Evolutionary conservation across 2,329 filamentous ascomycete genomes (phyloP), one percentile per base, ranked within the genome.

Genomic region (Emmonsia crescens): DNA sequence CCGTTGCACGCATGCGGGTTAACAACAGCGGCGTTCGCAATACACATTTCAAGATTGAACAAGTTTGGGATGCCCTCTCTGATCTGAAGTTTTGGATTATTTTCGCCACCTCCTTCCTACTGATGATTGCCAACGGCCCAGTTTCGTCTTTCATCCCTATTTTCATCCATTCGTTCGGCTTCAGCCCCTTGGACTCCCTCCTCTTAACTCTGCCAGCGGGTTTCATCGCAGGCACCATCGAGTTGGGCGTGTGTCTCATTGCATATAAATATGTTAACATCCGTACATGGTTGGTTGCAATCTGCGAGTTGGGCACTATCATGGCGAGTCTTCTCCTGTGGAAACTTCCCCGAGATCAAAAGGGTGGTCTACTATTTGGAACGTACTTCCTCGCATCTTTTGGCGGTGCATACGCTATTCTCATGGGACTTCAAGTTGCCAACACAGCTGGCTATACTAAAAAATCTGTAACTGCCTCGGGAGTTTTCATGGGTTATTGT

Each of bases 381-480:
- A 75, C 75, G 10, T 79, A 78, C 56, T 81, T 82, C 52, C 69
- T 83, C 9, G 76, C 79, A 0, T 77, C 75, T 0, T 64, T 70
- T 61, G 75, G 75, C 5, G 79, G 74, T 1, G 77, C 75, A 0
- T 83, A 83, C 63, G 79, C 77, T 1, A 77, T 82, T 5, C 67
- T 81, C 0, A 80, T 83, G 74, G 78, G 78, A 0, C 67, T 81
- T 5, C 74, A 77, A 54, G 75, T 79, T 49, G 79, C 79, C 31
- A 82, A 82, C 63, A 81, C 77, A 12, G 78, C 80, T 0, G 80
- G 80, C 1, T 82, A 82, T 59, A 82, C 80, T 0, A 82, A 82
- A 68, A 71, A 78, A 1, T 76, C 77, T 1, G 70, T 82, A 0
- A 76, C 76, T 1, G 79, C 78, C 0, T 79, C 78, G 1, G 79